Conservation (phyloP, 2,329 filamentous ascomycete genomes). For the Xylaria hypoxylon region DNA sequence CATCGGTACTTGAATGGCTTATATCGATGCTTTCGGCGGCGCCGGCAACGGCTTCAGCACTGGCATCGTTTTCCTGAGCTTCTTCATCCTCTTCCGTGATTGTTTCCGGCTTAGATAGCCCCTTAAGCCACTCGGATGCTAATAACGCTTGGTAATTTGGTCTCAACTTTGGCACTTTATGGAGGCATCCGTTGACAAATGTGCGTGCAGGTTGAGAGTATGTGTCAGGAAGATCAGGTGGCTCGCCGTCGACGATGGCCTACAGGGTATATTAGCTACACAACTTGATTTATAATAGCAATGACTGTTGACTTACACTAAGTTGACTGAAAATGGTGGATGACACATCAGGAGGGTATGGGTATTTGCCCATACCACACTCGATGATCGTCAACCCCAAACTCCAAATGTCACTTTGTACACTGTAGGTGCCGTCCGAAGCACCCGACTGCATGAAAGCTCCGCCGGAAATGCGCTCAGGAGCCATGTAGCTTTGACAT, state of each 20-base stretch:
- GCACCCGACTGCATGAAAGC: conserved; percentile 77
- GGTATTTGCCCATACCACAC: conserved; percentile 93
- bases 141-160: conserved; percentile 94
- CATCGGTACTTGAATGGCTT: conserved; percentile 65
- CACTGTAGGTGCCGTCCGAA: conserved; percentile 91
- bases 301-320: conserved; percentile 74
- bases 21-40: conserved; percentile 60
- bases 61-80: conserved; percentile 50
- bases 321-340: conserved; percentile 98
- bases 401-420: conserved; percentile 98
- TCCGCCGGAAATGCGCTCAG: conserved; percentile 91
- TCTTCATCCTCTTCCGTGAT: conserved; percentile 54
- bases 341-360: conserved; percentile 96
- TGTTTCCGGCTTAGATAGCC: conserved; percentile 75
- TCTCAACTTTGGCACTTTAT: conserved; percentile 91
- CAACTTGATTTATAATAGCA: background rate
- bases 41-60: conserved; percentile 57
- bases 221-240: conserved; percentile 83
- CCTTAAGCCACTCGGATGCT: conserved; percentile 86
- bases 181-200: conserved; percentile 89
- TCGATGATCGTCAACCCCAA: conserved; percentile 94
- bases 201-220: conserved; percentile 85
- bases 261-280: conserved; percentile 55
- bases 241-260: conserved; percentile 98
- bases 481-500: conserved; percentile 99